Percentiles rank a stretch among this genome's conserved stretches.
Conservation (phyloP, 805 yeast genomes). For the Candida lessepsii region DNA sequence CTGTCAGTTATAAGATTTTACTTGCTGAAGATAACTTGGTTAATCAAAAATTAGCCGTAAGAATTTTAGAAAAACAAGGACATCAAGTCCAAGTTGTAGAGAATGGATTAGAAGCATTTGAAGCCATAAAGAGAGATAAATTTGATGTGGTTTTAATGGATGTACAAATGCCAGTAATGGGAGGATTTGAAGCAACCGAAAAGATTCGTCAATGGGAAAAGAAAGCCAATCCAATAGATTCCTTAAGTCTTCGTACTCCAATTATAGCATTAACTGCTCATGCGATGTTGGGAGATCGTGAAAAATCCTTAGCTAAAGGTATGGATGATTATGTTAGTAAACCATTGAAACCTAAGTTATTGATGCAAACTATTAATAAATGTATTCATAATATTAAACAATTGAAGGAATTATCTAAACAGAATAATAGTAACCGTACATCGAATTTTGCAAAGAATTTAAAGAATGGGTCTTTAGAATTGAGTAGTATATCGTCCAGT, state of each 20-base stretch:
- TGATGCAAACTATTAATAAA: constrained; percentile 81
- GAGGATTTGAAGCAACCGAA: constrained; percentile 90
- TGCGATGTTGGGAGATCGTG: constrained; percentile 93
- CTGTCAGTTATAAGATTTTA: constrained; percentile 67
- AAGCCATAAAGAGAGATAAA: constrained; percentile 62
- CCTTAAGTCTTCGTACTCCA: constrained; percentile 73
- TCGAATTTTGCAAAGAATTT: constrained; percentile 47
- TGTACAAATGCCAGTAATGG: constrained; percentile 95
- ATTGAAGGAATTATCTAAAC: constrained; percentile 54
- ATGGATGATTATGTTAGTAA: constrained; percentile 91
- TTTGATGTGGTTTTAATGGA: constrained; percentile 89
- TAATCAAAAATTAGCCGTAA: constrained; percentile 82
- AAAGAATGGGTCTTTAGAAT: constrained; percentile 34
- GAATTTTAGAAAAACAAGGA: constrained; percentile 82
- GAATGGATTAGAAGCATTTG: constrained; percentile 80
- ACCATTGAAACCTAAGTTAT: constrained; percentile 78
- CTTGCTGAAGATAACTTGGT: constrained; percentile 87
- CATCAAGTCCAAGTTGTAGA: constrained; percentile 83
- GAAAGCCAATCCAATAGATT: constrained; percentile 68
- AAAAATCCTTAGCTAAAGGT: constrained; percentile 79
- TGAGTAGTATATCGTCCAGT: constrained; percentile 7
- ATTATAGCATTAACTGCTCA: constrained; percentile 90
- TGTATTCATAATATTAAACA: constrained; percentile 72
- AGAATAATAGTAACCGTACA: constrained; percentile 44
- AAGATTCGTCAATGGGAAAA: constrained; percentile 86